phyloP scores from a whole-genome alignment of 2,329 filamentous ascomycete species.

The Cordyceps pruinosa region DNA sequence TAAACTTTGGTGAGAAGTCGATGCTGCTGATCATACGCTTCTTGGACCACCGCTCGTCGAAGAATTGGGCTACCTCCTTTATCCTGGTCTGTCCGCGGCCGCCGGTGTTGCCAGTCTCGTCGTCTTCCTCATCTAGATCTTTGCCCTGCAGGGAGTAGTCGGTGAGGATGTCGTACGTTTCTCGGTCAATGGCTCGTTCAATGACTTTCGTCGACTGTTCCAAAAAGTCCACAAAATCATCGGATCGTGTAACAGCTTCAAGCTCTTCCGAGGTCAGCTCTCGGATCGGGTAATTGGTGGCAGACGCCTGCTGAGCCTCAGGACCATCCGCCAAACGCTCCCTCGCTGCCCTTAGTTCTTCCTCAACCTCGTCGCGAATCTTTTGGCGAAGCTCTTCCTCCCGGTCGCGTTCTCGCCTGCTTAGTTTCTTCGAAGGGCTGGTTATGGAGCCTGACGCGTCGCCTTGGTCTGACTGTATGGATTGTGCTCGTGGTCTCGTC shows the following conservation, averaged over 20 bases:
- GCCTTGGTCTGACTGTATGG: constrained; percentile 52
- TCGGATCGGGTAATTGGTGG: constrained; percentile 65
- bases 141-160: constrained; percentile 83
- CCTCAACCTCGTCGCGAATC: constrained; percentile 82
- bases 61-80: constrained; percentile 88
- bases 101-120: constrained; percentile 61
- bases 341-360: constrained; percentile 72
- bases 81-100: constrained; percentile 68
- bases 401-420: constrained; percentile 69
- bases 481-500: constrained; percentile 37
- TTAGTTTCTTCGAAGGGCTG: constrained; percentile 65
- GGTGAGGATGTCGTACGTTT: constrained; percentile 84
- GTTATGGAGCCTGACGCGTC: constrained; percentile 47
- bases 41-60: constrained; percentile 91
- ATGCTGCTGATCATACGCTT: constrained; percentile 95
- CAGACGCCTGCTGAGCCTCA: constrained; percentile 18
- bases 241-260: constrained; percentile 80
- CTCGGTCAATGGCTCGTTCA: constrained; percentile 87
- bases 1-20: constrained; percentile 92
- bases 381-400: constrained; percentile 86
- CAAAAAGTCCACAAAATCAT: constrained; percentile 91
- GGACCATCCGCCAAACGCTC: constrained; percentile 46
- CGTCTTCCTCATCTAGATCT: constrained; percentile 74
- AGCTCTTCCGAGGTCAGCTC: constrained; percentile 79
- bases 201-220: constrained; percentile 96